A percentile compares a stretch with the other conserved stretches of the same genome.
These are phyloP conservation scores for Tetrastigma voinierianum DNA, from an alignment of 164 flowering plant genomes.

Conservation along the genomic window DNA sequence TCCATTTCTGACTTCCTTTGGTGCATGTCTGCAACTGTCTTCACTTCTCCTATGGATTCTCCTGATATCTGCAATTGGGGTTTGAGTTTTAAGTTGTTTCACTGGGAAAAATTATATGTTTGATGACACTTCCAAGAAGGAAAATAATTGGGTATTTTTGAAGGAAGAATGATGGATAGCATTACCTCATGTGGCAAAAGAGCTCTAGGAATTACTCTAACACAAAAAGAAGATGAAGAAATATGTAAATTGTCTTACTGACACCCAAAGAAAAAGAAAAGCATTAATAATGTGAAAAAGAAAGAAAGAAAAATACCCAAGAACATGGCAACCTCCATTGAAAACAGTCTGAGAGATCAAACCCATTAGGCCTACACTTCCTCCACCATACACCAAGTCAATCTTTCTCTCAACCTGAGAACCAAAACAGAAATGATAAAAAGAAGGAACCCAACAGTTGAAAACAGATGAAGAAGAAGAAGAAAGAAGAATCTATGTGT, in stretches of 20 bases:
- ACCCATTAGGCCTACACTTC: conserved; percentile 76
- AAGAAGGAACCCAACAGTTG: background rate
- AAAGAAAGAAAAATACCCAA: conserved; percentile 41
- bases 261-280: background rate
- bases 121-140: conserved; percentile 2
- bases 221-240: background rate
- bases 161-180: too few species aligned
- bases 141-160: background rate
- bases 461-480: background rate
- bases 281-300: background rate
- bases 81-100: background rate
- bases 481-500: background rate
- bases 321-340: conserved; percentile 76
- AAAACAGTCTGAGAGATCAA: conserved; percentile 57
- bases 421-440: background rate
- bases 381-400: conserved; percentile 79
- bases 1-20: conserved; percentile 69
- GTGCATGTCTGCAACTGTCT: conserved; percentile 58
- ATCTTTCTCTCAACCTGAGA: conserved; percentile 61
- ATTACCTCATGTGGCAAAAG: conserved; percentile 66
- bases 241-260: background rate
- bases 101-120: background rate
- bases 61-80: conserved; percentile 50
- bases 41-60: conserved; percentile 53
- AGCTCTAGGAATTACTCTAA: conserved; percentile 69